Conservation (phyloP, 1,139 yeast species). For the Saccharomycopsis phalli region DNA sequence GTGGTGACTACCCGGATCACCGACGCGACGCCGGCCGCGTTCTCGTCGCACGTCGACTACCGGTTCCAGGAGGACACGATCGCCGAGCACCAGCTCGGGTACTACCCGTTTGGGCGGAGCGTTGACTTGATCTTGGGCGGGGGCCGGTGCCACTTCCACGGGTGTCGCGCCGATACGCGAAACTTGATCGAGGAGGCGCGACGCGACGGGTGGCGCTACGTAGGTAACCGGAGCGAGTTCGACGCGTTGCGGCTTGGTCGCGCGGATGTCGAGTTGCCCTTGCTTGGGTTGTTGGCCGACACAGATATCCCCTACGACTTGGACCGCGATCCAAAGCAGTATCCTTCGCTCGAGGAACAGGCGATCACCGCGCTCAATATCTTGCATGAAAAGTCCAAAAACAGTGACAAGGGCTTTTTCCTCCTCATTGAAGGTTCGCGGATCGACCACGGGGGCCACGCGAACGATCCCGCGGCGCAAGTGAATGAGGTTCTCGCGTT, state of each 20-base stretch:
- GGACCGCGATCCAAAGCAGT: conserved; percentile 45
- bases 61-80: conserved; percentile 74
- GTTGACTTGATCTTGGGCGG: conserved; percentile 87
- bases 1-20: conserved; percentile 81
- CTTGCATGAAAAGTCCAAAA: conserved; percentile 51
- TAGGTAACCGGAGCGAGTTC: conserved; percentile 46
- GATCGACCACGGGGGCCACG: conserved; percentile 89
- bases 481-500: conserved; percentile 69
- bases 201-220: conserved; percentile 57
- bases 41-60: conserved; percentile 64
- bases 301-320: conserved; percentile 73
- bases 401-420: conserved; percentile 73
- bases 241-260: conserved; percentile 47
- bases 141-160: conserved; percentile 74
- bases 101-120: conserved; percentile 62
- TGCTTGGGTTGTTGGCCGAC: conserved; percentile 62
- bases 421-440: conserved; percentile 78
- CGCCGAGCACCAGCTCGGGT: conserved; percentile 79
- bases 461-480: conserved; percentile 83
- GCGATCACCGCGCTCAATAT: conserved; percentile 61
- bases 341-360: conserved; percentile 72
- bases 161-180: conserved; percentile 60
- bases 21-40: conserved; percentile 88
- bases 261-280: conserved; percentile 45
- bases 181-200: conserved; percentile 56